Evolutionary conservation across 2,329 filamentous ascomycete genomes (phyloP).

Genomic region (Penicillium sp.): DNA sequence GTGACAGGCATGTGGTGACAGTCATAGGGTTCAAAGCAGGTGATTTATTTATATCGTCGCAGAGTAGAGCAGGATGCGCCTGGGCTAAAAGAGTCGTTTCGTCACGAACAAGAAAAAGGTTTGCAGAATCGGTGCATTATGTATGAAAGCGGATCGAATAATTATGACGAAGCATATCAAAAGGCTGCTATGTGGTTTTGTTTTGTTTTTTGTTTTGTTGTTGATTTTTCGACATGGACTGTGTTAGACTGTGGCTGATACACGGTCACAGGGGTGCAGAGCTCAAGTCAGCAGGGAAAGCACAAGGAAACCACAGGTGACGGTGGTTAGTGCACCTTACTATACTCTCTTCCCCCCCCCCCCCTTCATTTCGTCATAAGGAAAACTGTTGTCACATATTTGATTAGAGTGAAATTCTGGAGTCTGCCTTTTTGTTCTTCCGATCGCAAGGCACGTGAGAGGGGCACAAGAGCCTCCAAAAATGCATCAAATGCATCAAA

Average conservation of each 20-base stretch:
- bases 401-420: background rate
- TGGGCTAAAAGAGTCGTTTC: background rate
- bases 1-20: constrained; percentile 17
- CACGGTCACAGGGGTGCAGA: constrained; percentile 24
- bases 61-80: background rate
- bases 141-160: background rate
- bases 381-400: background rate
- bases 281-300: constrained; percentile 24
- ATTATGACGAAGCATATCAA: background rate
- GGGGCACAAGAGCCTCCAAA: too few relatives aligned
- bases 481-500: too few relatives aligned
- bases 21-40: constrained; percentile 29
- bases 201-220: background rate
- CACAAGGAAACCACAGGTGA: constrained; percentile 15
- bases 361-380: background rate
- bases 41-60: constrained; percentile 20
- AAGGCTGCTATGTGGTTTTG: background rate
- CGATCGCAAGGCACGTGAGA: background rate
- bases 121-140: background rate
- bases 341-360: background rate
- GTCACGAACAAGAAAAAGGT: background rate
- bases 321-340: background rate
- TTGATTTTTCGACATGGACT: background rate
- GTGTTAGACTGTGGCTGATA: constrained; percentile 14
- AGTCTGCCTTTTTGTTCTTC: background rate